These are phyloP conservation scores for Mycocalia duriaeana DNA, from an alignment of 1,284 basidiomycete species.

Conservation along the genomic window DNA sequence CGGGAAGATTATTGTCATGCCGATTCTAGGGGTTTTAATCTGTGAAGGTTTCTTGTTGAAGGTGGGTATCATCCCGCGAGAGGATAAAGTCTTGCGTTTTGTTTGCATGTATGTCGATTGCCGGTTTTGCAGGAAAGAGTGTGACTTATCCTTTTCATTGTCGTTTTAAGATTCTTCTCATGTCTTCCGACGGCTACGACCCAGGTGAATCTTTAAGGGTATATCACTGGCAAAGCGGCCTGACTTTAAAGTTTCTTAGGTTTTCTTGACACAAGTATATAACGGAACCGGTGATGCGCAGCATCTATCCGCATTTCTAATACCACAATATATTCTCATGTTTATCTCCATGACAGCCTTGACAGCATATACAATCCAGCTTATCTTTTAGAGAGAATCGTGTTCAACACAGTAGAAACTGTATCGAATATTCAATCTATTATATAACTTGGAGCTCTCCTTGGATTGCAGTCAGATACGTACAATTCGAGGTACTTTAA, in stretches of 20 bases:
- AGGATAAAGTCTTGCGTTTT: conserved; percentile 62
- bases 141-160: conserved; percentile 1
- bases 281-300: conserved; percentile 61
- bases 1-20: conserved; percentile 63
- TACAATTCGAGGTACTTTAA: neutral
- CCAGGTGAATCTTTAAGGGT: conserved; percentile 14
- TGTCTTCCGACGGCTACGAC: conserved; percentile 64
- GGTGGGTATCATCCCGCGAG: conserved; percentile 42
- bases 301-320: conserved; percentile 56
- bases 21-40: conserved; percentile 65
- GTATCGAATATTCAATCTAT: neutral
- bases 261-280: conserved; percentile 62
- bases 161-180: conserved; percentile 61
- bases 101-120: conserved; percentile 58
- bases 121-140: neutral
- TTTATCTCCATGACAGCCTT: conserved; percentile 57
- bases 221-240: neutral
- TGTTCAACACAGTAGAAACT: neutral
- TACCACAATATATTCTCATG: conserved; percentile 67
- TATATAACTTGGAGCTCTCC: neutral
- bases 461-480: neutral
- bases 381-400: conserved; percentile 38
- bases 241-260: conserved; percentile 25
- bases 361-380: conserved; percentile 49
- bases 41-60: conserved; percentile 44